Evolutionary conservation across 805 yeast genomes (phyloP), one percentile per base, ranked within the genome.

Genomic region (Sporopachydermia quercuum): DNA sequence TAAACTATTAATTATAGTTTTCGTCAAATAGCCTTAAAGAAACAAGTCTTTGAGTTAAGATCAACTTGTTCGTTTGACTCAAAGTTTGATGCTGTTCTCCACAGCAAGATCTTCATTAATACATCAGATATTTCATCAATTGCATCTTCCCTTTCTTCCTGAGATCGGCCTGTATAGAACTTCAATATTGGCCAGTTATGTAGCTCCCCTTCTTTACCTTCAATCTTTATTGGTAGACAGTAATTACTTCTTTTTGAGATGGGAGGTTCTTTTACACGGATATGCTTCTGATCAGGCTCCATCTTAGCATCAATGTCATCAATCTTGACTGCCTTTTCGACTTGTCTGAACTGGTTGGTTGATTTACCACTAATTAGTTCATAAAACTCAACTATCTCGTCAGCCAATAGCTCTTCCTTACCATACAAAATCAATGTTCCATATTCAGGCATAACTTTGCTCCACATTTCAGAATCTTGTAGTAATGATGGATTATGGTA

Each of bases 111-210:
- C 35, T 70, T 46, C 1, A 73, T 64, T 3, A 69, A 46, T 33
- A 61, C 54, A 4, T 61, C 62, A 3, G 70, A 57, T 34, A 61
- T 48, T 2, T 53, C 42, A 35, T 62, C 61, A 15, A 68, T 49
- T 19, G 70, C 66, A 19, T 55, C 62, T 39, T 63, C 67, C 41
- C 70, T 61, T 39, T 61, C 68, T 18, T 62, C 66, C 36, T 61
- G 58, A 3, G 56, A 51, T 36, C 66, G 58, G 37, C 68, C 74
- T 2, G 67, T 51, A 36, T 55, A 55, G 39, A 62, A 62, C 3
- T 55, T 51, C 3, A 64, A 42, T 18, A 71, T 50, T 5, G 73
- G 74, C 75, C 76, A 70, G 15, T 67, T 58, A 43, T 71, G 76
- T 2, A 64, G 30, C n/a, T 23, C 30, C 8, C 30, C 30, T 23